A percentile compares a stretch with the other conserved stretches of the same genome.
phyloP scores from a whole-genome alignment of 495 filamentous ascomycete species.

The Hyaloscypha hepaticicola region DNA sequence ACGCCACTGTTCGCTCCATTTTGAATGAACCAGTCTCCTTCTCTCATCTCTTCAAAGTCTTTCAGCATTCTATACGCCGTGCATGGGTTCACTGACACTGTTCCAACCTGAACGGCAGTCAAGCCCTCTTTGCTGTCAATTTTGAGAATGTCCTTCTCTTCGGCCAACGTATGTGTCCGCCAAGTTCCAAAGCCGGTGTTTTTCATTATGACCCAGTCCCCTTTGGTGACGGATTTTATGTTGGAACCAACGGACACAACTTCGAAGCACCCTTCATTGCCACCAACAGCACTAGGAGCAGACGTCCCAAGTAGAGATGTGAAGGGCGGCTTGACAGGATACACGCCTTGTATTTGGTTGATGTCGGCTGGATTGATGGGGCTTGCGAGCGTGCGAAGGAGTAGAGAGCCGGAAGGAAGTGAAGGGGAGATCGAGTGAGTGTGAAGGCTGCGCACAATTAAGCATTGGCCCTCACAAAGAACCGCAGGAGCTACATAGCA shows the following conservation, averaged over 20 bases:
- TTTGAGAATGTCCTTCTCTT: constrained; percentile 60
- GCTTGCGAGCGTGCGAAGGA: constrained; percentile 69
- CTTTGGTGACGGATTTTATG: constrained; percentile 53
- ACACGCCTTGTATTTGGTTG: constrained; percentile 92
- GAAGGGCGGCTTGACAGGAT: constrained; percentile 79
- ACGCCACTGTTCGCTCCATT: constrained; percentile 96
- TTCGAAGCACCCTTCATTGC: constrained; percentile 93
- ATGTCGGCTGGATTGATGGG: constrained; percentile 98
- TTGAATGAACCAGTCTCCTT: constrained; percentile 89
- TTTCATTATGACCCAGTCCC: constrained; percentile 92
- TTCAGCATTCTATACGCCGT: constrained; percentile 90
- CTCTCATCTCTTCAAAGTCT: constrained; percentile 68
- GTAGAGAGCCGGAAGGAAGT: constrained; percentile 69
- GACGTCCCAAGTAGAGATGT: constrained; percentile 69
- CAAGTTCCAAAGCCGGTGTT: constrained; percentile 82
- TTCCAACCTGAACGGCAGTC: constrained; percentile 72
- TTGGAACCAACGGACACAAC: constrained; percentile 63
- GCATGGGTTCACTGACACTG: constrained; percentile 86
- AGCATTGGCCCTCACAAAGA: neutral
- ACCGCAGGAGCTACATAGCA: neutral
- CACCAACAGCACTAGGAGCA: constrained; percentile 69
- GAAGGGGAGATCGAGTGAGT: constrained; percentile 76
- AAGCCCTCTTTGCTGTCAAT: constrained; percentile 68
- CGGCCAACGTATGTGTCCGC: constrained; percentile 81
- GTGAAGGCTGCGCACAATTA: constrained; percentile 57